phyloP scores from a whole-genome alignment of 75 land plant species.

The Chamaecyparis obtusa region DNA sequence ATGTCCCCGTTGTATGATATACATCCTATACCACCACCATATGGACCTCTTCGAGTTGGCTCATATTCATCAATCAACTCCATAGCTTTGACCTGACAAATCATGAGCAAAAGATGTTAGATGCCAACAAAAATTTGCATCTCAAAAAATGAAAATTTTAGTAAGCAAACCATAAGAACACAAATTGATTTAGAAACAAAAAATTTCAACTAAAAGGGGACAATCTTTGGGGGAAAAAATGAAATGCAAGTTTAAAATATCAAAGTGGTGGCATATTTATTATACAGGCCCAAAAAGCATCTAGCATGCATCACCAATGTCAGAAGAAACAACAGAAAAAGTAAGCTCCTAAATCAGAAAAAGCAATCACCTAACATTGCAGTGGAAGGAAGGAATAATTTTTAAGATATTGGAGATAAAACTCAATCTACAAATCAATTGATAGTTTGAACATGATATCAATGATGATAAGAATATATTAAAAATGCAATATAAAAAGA shows the following conservation, averaged over 20 bases:
- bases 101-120: not conserved
- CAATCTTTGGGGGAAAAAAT: not conserved
- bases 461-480: too few relatives aligned
- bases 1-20: conserved; percentile 88
- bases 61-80: conserved; percentile 93
- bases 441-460: too few relatives aligned
- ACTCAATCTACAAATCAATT: too few relatives aligned
- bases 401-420: not conserved
- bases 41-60: conserved; percentile 89
- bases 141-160: too few relatives aligned
- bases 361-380: not conserved
- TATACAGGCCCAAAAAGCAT: not conserved
- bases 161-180: not conserved
- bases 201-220: not conserved
- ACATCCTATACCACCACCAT: conserved; percentile 96
- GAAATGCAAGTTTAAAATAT: not conserved
- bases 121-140: not conserved
- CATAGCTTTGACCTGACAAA: conserved; percentile 95
- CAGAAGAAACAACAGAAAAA: not conserved
- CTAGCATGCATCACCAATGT: not conserved
- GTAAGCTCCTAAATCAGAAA: not conserved
- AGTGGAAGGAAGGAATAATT: not conserved
- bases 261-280: not conserved
- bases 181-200: not conserved
- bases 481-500: too few relatives aligned